Conservation (phyloP, 139 green algal genomes). For the Chlorella sp. region DNA sequence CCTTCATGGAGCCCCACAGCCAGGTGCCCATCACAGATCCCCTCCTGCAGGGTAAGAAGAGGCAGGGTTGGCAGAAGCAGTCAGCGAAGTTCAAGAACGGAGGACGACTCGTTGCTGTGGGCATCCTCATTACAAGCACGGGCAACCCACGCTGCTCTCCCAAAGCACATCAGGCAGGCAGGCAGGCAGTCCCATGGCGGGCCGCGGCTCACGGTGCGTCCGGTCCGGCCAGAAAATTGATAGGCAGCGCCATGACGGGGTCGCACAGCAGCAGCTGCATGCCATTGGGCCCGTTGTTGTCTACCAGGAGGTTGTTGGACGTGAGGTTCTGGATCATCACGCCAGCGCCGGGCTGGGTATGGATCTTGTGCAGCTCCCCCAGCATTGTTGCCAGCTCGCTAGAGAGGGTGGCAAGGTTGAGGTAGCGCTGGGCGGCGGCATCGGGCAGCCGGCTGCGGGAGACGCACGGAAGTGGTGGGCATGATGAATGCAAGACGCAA, state of each 20-base stretch:
- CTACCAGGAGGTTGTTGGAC: conserved; percentile 1
- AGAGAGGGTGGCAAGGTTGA: neutral
- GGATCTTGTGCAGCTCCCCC: neutral
- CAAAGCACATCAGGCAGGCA: neutral
- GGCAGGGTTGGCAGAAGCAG: too few relatives aligned
- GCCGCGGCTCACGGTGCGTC: neutral
- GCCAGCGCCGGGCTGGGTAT: neutral
- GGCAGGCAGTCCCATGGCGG: neutral
- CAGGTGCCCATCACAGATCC: neutral
- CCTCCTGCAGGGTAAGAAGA: neutral
- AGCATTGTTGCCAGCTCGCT: neutral
- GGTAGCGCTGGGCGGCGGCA: neutral
- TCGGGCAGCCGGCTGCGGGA: neutral
- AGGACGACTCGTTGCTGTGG: neutral
- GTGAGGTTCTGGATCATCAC: conserved; percentile 7
- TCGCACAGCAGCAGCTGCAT: conserved; percentile 6
- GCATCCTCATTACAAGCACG: neutral
- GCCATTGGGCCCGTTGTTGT: neutral
- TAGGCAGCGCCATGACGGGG: neutral
- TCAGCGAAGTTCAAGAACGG: neutral
- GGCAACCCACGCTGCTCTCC: neutral
- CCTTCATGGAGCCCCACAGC: conserved; percentile 5
- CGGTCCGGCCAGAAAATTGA: neutral
- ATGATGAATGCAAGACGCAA: too few relatives aligned
- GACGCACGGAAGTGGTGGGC: too few relatives aligned